phyloP scores from a whole-genome alignment of 768 basidiomycete species.

The Rhodotorula paludigena region DNA sequence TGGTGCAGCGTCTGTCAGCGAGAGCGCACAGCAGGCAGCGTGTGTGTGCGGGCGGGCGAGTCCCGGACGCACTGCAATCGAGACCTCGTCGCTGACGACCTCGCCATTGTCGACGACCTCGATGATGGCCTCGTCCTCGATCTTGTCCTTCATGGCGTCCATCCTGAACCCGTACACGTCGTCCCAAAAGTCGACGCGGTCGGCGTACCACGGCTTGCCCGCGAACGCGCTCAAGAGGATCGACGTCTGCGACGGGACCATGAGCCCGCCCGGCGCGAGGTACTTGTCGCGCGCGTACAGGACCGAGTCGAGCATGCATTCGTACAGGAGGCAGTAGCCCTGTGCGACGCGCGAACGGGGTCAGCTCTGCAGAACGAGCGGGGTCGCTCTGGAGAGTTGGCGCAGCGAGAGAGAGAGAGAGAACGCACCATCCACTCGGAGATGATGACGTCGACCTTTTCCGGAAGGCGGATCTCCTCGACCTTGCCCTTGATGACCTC shows the following conservation, averaged over 20 bases:
- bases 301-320: conserved; percentile 96
- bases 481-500: conserved; percentile 84
- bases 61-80: conserved; percentile 60
- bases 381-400: not conserved
- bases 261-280: conserved; percentile 65
- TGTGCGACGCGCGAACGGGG: too few species aligned
- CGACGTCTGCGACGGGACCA: conserved; percentile 84
- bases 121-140: conserved; percentile 75
- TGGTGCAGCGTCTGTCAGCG: not conserved
- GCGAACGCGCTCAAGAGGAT: conserved; percentile 82
- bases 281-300: conserved; percentile 72
- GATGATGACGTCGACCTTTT: conserved; percentile 83
- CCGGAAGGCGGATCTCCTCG: conserved; percentile 72
- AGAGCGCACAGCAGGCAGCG: too few species aligned
- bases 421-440: conserved; percentile 86
- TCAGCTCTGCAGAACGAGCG: too few species aligned
- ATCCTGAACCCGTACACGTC: conserved; percentile 92
- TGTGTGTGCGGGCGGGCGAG: too few species aligned
- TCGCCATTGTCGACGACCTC: conserved; percentile 68
- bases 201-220: conserved; percentile 66
- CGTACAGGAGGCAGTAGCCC: conserved; percentile 59
- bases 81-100: conserved; percentile 60
- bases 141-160: conserved; percentile 67
- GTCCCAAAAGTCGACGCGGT: conserved; percentile 82
- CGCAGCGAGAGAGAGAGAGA: not conserved